phyloP scores from a whole-genome alignment of 129 eudicot species.

The Ambrosia trifida region DNA sequence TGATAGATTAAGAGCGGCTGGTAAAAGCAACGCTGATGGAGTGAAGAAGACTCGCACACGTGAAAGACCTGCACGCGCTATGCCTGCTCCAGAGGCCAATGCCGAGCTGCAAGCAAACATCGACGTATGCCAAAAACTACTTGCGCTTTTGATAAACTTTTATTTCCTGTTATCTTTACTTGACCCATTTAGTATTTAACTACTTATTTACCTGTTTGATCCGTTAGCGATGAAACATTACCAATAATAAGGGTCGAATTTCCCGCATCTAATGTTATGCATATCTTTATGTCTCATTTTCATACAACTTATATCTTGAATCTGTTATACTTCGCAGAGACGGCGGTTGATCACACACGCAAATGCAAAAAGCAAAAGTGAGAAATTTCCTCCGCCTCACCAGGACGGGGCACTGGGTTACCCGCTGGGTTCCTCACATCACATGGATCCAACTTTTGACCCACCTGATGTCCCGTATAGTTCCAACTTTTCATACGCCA shows the following conservation, averaged over 20 bases:
- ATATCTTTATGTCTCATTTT: not conserved
- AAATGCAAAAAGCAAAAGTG: slow-evolving; percentile 86
- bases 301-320: not conserved
- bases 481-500: slow-evolving; percentile 61
- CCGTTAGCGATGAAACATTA: not conserved
- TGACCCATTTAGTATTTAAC: not conserved
- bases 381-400: slow-evolving; percentile 87
- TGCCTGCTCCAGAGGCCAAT: slow-evolving; percentile 91
- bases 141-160: not conserved
- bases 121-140: slow-evolving; percentile 52
- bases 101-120: slow-evolving; percentile 80
- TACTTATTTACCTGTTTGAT: not conserved
- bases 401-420: slow-evolving; percentile 77
- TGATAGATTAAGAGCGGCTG: slow-evolving; percentile 72
- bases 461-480: slow-evolving; percentile 69
- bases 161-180: not conserved
- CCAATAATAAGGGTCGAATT: not conserved
- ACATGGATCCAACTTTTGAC: slow-evolving; percentile 59
- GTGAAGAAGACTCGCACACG: slow-evolving; percentile 60
- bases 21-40: slow-evolving; percentile 58
- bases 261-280: not conserved
- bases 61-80: slow-evolving; percentile 59
- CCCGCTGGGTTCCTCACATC: slow-evolving; percentile 81
- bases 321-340: slow-evolving; percentile 41
- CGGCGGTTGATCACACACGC: slow-evolving; percentile 75